A percentile compares a stretch with the other conserved stretches of the same genome.
Evolutionary conservation across 176 grass and related monocot genomes (phyloP).

Genomic region (Carex littledalei): DNA sequence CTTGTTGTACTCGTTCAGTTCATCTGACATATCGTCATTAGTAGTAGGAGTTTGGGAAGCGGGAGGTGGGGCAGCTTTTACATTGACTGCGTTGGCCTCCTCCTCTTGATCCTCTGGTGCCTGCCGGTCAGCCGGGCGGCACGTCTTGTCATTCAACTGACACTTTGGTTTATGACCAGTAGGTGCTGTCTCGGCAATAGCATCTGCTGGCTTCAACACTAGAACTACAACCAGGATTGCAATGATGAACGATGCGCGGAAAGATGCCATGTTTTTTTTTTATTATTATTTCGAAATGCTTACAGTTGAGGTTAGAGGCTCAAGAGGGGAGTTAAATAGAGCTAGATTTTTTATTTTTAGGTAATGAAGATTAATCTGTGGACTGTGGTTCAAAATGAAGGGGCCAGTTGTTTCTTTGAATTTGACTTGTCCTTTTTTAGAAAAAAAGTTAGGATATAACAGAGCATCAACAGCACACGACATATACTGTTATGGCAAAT

Average conservation of each 20-base stretch:
- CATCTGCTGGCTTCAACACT: neutral
- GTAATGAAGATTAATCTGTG: neutral
- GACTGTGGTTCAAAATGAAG: neutral
- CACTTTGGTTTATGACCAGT: neutral
- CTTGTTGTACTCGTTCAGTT: neutral
- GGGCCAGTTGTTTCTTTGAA: neutral
- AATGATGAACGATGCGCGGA: neutral
- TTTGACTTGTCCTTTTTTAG: neutral
- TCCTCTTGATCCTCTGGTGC: constrained; percentile 9
- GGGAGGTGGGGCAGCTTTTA: neutral
- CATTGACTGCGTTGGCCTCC: constrained; percentile 11
- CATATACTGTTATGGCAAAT: too few relatives aligned
- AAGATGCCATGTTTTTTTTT: constrained; percentile 8
- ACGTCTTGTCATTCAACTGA: neutral
- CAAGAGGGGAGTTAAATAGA: neutral
- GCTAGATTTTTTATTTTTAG: neutral
- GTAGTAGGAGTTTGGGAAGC: neutral
- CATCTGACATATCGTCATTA: neutral
- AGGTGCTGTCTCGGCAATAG: neutral
- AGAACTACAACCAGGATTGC: neutral
- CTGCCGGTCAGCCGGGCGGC: neutral
- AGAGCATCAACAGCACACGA: neutral
- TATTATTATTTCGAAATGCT: neutral
- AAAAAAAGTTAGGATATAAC: neutral
- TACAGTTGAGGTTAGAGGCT: neutral